These are phyloP conservation scores for Aspergillus sp. DNA, from an alignment of 2,329 filamentous ascomycete genomes.

Conservation along the genomic window DNA sequence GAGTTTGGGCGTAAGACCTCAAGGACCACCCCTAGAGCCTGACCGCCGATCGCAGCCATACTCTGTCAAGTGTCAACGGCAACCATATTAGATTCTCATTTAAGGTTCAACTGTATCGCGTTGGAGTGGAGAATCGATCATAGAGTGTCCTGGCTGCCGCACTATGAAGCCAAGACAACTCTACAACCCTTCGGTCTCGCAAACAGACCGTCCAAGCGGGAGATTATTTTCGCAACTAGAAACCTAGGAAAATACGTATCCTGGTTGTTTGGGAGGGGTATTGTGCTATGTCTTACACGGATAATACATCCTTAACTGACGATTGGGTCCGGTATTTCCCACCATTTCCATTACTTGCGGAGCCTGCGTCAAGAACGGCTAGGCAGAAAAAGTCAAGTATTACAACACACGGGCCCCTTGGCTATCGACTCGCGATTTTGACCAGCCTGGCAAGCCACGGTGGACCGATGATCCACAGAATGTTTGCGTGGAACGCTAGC, in stretches of 20 bases:
- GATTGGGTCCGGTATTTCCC: neutral
- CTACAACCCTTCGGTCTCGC: neutral
- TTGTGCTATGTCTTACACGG: neutral
- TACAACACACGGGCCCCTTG: constrained; percentile 13
- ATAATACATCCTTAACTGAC: constrained; percentile 1
- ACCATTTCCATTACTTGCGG: neutral
- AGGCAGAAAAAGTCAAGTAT: constrained; percentile 6
- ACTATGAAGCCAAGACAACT: neutral
- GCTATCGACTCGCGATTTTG: neutral
- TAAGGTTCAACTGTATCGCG: constrained; percentile 7
- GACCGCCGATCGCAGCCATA: constrained; percentile 15
- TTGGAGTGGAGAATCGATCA: constrained; percentile 4
- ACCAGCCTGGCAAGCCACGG: constrained; percentile 1
- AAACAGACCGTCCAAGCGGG: neutral
- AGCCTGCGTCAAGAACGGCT: constrained; percentile 11
- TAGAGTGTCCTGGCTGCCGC: neutral
- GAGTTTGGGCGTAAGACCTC: constrained; percentile 10
- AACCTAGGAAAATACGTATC: neutral
- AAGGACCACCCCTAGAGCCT: constrained; percentile 6
- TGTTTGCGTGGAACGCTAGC: neutral
- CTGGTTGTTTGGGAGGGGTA: neutral
- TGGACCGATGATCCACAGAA: neutral
- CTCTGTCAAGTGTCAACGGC: constrained; percentile 4
- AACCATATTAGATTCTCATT: neutral
- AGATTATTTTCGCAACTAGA: neutral